Conservation (phyloP, 176 grass and related monocot species). For the Paspalum vaginatum region DNA sequence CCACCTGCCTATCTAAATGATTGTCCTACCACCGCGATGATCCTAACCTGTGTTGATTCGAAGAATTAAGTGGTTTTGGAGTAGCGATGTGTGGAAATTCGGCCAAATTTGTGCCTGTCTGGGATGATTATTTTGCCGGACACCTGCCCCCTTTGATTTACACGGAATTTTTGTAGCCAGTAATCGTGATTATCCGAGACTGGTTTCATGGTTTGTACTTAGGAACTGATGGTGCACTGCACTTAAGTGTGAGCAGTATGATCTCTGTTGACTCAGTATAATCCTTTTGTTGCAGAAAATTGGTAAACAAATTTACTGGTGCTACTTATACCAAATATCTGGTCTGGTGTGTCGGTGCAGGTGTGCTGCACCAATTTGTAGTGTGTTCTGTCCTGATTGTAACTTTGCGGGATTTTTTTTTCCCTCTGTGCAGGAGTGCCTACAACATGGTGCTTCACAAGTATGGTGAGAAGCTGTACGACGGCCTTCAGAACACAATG, state of each 20-base stretch:
- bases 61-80: neutral
- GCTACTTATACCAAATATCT: neutral
- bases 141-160: neutral
- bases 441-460: conserved; percentile 99
- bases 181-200: conserved; percentile 6
- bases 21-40: conserved; percentile 15
- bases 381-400: conserved; percentile 6
- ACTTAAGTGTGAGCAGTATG: neutral
- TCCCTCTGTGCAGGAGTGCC: conserved; percentile 66
- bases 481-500: conserved; percentile 72
- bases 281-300: conserved; percentile 5
- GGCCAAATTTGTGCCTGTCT: neutral
- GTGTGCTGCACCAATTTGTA: neutral
- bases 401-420: neutral
- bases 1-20: neutral
- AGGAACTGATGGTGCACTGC: neutral
- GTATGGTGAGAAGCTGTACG: conserved; percentile 86
- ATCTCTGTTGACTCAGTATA: conserved; percentile 20
- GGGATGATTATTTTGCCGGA: conserved; percentile 4
- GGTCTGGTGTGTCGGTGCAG: neutral
- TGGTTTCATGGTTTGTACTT: neutral
- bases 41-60: conserved; percentile 17
- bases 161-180: neutral
- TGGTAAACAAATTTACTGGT: neutral
- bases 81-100: neutral